A percentile compares a stretch with the other conserved stretches of the same genome.
phyloP scores from a whole-genome alignment of 768 basidiomycete species.

The Trametes meyenii region DNA sequence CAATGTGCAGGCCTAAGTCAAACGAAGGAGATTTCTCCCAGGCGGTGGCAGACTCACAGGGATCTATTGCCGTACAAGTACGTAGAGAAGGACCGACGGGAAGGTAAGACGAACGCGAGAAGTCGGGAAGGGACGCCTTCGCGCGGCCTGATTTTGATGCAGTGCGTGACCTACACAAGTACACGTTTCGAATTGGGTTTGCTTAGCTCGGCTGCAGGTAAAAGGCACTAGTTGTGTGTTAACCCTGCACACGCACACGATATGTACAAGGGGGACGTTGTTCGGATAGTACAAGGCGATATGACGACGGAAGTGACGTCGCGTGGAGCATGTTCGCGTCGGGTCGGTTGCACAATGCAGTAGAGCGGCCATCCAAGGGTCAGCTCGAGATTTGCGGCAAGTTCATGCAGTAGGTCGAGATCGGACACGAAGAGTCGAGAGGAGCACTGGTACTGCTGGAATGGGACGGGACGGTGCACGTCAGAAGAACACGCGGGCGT shows the following conservation, averaged over 20 bases:
- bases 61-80: neutral
- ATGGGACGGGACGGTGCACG: neutral
- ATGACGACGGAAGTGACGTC: slow-evolving; percentile 2
- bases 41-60: neutral
- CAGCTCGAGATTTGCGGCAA: neutral
- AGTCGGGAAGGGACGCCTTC: neutral
- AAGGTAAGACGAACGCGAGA: too few relatives aligned
- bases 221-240: neutral
- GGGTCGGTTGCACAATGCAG: neutral
- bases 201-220: neutral
- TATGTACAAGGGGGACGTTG: neutral
- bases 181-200: neutral
- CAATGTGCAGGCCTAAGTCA: slow-evolving; percentile 17
- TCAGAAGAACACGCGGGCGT: slow-evolving; percentile 16
- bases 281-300: neutral
- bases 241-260: neutral
- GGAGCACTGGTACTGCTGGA: neutral
- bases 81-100: slow-evolving; percentile 1
- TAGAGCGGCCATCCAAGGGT: neutral
- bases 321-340: slow-evolving; percentile 1
- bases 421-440: slow-evolving; percentile 11
- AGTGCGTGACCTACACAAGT: neutral
- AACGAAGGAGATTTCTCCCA: slow-evolving; percentile 15
- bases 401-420: slow-evolving; percentile 7
- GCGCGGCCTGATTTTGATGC: neutral